Base-by-base conservation (phyloP, 2,329 filamentous ascomycete species). In the Colletotrichum sp. region DNA sequence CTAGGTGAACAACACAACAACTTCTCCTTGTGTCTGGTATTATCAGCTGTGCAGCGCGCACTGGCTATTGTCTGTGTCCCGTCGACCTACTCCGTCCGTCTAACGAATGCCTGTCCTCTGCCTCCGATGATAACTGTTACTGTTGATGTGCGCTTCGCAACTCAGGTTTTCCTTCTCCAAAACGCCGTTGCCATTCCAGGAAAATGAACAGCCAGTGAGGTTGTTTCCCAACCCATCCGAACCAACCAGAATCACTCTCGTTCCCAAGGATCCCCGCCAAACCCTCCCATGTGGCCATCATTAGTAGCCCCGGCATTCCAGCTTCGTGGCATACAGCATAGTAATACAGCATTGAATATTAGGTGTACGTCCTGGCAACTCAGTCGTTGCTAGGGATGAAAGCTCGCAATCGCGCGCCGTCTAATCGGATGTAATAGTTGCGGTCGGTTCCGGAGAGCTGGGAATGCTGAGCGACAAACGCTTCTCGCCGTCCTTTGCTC, bases 301-400 rank as follows among this genome's bases (percentile, higher is more conserved):
- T 76, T 69, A 69, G 18, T 32, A 74, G 70, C 64, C 59, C 34
- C 64, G 24, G 59, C 70, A 39, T 69, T 36, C 6, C 16, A 32
- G 70, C 59, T 48, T 44, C 18, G 34, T 57, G 48, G 36, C 44
- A 36, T 65, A 18, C 26, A 18, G 70, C 48, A 10, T 74, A 68
- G 73, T 76, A 76, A 76, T 76, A 73, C 74, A 76, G 13, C 68
- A 60, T 76, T 22, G 70, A 68, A 72, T 64, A 74, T 73, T 74
- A 76, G 28, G 64, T 39, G 39, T 64, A 67, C 32, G 39, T 68
- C 28, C 24, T 28, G 13, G 36, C 63, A 28, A 36, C 22, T 32
- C 60, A 26, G 22, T 18, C 22, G 34, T 52, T 52, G 15, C 32
- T 48, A 16, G 44, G n/a, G 34, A 44, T 22, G 30, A 67, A 26